Percentiles rank a stretch among this genome's conserved stretches.
Evolutionary conservation across 371 early-diverging fungal species (phyloP).

Genomic region (Phascolomyces articulosus): DNA sequence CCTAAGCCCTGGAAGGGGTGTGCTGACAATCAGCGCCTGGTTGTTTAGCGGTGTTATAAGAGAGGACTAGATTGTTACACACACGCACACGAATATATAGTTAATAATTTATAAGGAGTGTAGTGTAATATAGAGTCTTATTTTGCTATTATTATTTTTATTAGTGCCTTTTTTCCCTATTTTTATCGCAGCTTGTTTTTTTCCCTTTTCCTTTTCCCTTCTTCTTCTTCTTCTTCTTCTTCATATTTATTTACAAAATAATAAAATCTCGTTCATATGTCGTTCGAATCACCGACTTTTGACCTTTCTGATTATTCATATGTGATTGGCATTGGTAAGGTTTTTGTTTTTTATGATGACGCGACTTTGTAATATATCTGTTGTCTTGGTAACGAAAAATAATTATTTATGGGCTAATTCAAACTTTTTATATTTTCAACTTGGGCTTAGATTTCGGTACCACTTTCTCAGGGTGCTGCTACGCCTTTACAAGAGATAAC

Average conservation of each 20-base stretch:
- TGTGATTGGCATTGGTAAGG: conserved; percentile 53
- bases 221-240: neutral
- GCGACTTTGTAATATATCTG: neutral
- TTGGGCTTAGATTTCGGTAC: conserved; percentile 57
- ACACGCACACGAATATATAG: no score
- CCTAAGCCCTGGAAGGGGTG: no score
- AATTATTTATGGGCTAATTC: conserved; percentile 10
- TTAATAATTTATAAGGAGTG: no score
- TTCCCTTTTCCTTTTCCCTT: conserved; percentile 5
- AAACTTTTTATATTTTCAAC: neutral
- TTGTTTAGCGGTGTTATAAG: no score
- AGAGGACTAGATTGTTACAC: no score
- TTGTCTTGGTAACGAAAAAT: no score
- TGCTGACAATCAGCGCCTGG: no score
- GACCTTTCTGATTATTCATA: conserved; percentile 49
- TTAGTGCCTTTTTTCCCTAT: conserved; percentile 3
- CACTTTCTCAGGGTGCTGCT: conserved; percentile 57
- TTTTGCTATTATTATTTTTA: neutral
- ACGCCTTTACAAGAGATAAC: conserved; percentile 53
- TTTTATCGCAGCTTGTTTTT: conserved; percentile 8
- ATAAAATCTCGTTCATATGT: conserved; percentile 11
- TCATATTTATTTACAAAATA: neutral
- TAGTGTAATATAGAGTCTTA: neutral
- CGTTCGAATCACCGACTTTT: conserved; percentile 40
- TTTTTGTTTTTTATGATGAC: neutral